Conservation (phyloP, 2,329 filamentous ascomycete species). For the Aspergillus sp. region DNA sequence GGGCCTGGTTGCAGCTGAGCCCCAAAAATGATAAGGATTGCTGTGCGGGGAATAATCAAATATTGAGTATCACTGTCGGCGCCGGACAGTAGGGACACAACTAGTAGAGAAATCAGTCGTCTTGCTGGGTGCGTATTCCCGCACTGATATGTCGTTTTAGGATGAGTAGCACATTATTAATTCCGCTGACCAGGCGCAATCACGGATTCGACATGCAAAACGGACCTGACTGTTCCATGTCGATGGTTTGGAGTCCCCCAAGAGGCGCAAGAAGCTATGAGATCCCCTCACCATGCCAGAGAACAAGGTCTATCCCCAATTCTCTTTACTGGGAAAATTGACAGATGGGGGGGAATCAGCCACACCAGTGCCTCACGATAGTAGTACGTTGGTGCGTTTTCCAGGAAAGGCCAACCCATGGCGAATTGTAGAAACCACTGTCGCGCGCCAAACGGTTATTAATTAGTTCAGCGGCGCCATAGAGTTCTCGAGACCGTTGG, state of each 20-base stretch:
- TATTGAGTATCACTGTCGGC: neutral
- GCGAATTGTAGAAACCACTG: neutral
- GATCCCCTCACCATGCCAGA: neutral
- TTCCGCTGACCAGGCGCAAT: neutral
- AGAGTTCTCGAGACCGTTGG: neutral
- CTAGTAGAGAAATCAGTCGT: neutral
- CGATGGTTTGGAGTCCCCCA: neutral
- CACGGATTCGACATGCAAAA: neutral
- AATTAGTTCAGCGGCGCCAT: neutral
- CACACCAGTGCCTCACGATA: neutral
- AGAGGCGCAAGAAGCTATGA: neutral
- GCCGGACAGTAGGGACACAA: neutral
- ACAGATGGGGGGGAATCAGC: constrained; percentile 6
- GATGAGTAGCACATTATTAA: neutral
- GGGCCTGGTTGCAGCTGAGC: neutral
- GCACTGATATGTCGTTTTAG: neutral
- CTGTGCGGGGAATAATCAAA: neutral
- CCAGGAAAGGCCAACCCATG: neutral
- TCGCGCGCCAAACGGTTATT: neutral
- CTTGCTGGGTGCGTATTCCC: neutral
- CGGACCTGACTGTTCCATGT: neutral
- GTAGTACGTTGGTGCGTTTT: neutral
- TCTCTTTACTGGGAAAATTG: constrained; percentile 10
- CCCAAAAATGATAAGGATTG: neutral
- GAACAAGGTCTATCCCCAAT: neutral